These are phyloP conservation scores for Priceomyces carsonii DNA, from an alignment of 805 yeast genomes.

Conservation along the genomic window DNA sequence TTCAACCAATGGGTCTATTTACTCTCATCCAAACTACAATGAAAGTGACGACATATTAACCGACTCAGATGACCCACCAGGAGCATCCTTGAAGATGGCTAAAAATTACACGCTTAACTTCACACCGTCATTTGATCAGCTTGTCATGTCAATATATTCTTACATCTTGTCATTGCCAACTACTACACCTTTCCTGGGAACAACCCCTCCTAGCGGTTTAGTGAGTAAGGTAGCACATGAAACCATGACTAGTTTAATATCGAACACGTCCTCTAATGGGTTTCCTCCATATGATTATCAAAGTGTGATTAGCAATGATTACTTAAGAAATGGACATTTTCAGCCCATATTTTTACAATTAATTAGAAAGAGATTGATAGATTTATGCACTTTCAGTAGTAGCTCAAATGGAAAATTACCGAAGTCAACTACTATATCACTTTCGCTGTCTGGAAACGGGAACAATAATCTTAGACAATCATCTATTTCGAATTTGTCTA, in stretches of 20 bases:
- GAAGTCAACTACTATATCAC: conserved; percentile 24
- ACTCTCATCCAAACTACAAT: conserved; percentile 33
- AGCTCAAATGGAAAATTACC: conserved; percentile 19
- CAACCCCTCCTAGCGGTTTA: conserved; percentile 45
- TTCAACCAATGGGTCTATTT: conserved; percentile 14
- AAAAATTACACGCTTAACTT: conserved; percentile 35
- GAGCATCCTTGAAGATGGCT: conserved; percentile 17
- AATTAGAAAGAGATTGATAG: conserved; percentile 41
- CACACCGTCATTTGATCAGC: conserved; percentile 36
- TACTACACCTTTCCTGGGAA: conserved; percentile 46
- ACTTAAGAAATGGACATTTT: conserved; percentile 28
- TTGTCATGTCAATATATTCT: conserved; percentile 34
- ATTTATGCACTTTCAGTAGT: conserved; percentile 32
- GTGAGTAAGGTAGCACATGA: conserved; percentile 46
- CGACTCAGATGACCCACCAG: conserved; percentile 35
- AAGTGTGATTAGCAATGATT: conserved; percentile 30
- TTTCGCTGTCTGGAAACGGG: conserved; percentile 10
- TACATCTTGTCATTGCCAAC: conserved; percentile 42
- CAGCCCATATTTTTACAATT: conserved; percentile 43
- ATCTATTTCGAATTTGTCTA: conserved; percentile 41
- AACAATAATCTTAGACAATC: conserved; percentile 29
- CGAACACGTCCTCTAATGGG: conserved; percentile 15
- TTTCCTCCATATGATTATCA: conserved; percentile 33
- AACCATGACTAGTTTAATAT: conserved; percentile 29
- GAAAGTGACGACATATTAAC: conserved; percentile 45